Conservation (phyloP, 352 stramenopile genomes). For the Pythium periplocum region DNA sequence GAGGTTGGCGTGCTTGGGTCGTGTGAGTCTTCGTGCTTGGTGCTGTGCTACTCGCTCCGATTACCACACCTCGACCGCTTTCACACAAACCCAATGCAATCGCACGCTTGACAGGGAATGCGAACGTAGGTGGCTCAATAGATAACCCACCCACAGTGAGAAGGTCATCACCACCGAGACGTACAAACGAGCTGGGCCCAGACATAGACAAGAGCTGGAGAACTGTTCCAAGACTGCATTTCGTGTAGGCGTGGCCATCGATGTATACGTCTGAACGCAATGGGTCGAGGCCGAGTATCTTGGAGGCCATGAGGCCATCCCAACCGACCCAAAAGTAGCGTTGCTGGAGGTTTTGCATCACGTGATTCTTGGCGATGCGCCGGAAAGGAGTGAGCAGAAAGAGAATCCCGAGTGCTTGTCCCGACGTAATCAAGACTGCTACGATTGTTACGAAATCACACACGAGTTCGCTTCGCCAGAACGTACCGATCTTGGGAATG, state of each 20-base stretch:
- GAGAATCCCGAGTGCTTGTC: constrained; percentile 17
- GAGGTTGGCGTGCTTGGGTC: too few species aligned
- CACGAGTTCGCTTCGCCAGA: constrained; percentile 53
- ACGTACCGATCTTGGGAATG: constrained; percentile 25
- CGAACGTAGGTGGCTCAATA: too few species aligned
- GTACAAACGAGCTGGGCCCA: too few species aligned
- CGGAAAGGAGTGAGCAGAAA: constrained; percentile 38
- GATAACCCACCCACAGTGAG: too few species aligned
- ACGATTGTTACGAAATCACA: constrained; percentile 42
- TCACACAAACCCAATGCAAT: too few species aligned
- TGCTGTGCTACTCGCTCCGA: too few species aligned
- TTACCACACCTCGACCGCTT: too few species aligned
- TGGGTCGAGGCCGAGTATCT: constrained; percentile 42
- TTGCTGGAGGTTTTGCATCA: constrained; percentile 38
- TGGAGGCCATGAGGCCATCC: constrained; percentile 28
- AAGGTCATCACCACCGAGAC: too few species aligned
- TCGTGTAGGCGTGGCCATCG: constrained; percentile 21
- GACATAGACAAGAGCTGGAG: too few species aligned
- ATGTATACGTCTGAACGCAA: constrained; percentile 19
- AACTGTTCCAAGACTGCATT: constrained; percentile 33
- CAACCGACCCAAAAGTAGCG: constrained; percentile 46
- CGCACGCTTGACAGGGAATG: too few species aligned
- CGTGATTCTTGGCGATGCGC: constrained; percentile 34
- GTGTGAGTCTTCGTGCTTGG: too few species aligned
- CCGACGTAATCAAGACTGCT: constrained; percentile 23